Evolutionary conservation across 495 filamentous ascomycete genomes (phyloP), one percentile per base, ranked within the genome.

Genomic region (Pseudoneurospora amorphoporcata): DNA sequence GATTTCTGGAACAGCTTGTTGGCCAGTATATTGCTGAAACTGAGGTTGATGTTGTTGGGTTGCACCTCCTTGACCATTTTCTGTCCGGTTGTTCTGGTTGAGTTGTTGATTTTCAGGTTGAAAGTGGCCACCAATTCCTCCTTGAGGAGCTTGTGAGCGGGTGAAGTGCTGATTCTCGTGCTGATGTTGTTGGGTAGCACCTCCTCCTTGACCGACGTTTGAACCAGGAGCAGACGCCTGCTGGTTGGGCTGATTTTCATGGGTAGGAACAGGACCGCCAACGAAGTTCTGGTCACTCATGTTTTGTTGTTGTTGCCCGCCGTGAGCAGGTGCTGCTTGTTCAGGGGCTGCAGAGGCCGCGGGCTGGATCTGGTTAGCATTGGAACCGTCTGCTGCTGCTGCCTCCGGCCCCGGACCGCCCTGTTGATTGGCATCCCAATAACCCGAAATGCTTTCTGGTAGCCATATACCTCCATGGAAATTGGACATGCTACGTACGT

Each of bases 261-360:
- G 8, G 43, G 43, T 4, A 47, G 35, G 35, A 5, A 19, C n/a
- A 47, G 43, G n/a, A 47, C n/a, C 43, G n/a, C 43, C n/a, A 47
- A 8, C n/a, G 8, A 47, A 19, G n/a, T 19, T 47, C 8, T 47
- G 43, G 10, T 47, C 8, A 47, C 43, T 47, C 19, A 47, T 19
- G 4, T 47, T 17, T 47, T 19, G 23, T 23, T 23, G 23, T 47
- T 19, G n/a, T 10, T 47, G 43, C n/a, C 43, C n/a, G 43, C 43
- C 43, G 43, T 47, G n/a, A 47, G 8, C 43, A 47, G n/a, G 19
- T 58, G 47, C 47, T 58, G 47, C 47, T 58, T 58, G 47, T 29
- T 58, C 47, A 29, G 47, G 9, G 10, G 23, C 47, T 29, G 47
- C 47, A 6, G 23, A 58, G 47, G 47, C 19, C 4, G 47, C 19